A percentile compares a stretch with the other conserved stretches of the same genome.
Evolutionary conservation across 257 asterid species (phyloP).

Genomic region (Datura wrightii): DNA sequence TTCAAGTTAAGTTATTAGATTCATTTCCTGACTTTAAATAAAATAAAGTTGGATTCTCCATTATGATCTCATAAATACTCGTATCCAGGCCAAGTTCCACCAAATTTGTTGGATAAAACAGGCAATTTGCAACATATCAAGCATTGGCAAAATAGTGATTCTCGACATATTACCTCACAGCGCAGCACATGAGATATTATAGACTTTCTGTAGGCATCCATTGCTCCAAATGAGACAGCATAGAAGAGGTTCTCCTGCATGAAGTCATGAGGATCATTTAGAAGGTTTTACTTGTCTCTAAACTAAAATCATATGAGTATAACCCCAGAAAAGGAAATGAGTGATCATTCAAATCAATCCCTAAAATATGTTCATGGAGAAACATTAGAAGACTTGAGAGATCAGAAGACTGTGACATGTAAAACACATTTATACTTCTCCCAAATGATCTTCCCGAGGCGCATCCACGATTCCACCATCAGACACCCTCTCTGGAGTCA

Average conservation of each 20-base stretch:
- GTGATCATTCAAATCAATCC: not conserved
- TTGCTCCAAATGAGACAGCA: constrained; percentile 66
- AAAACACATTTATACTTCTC: constrained; percentile 59
- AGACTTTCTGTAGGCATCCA: constrained; percentile 68
- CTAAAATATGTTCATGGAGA: constrained; percentile 8
- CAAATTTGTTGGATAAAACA: constrained; percentile 22
- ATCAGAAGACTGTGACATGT: constrained; percentile 20
- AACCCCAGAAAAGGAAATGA: constrained; percentile 24
- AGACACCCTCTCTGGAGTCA: constrained; percentile 65
- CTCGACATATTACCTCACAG: constrained; percentile 62
- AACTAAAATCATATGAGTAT: constrained; percentile 24
- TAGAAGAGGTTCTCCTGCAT: constrained; percentile 84
- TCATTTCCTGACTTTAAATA: constrained; percentile 10
- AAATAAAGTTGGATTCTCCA: not conserved
- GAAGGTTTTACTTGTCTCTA: constrained; percentile 24
- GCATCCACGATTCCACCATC: constrained; percentile 58
- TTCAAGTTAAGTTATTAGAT: constrained; percentile 21
- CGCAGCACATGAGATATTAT: constrained; percentile 63
- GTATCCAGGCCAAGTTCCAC: constrained; percentile 27
- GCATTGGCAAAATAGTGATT: constrained; percentile 9
- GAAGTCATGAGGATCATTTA: constrained; percentile 19
- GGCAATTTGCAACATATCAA: constrained; percentile 26
- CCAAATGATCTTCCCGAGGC: constrained; percentile 65
- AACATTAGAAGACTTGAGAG: constrained; percentile 28
- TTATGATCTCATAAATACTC: constrained; percentile 10